These are phyloP conservation scores for Entomortierella lignicola DNA, from an alignment of 192 early-diverging fungal genomes.

Conservation along the genomic window DNA sequence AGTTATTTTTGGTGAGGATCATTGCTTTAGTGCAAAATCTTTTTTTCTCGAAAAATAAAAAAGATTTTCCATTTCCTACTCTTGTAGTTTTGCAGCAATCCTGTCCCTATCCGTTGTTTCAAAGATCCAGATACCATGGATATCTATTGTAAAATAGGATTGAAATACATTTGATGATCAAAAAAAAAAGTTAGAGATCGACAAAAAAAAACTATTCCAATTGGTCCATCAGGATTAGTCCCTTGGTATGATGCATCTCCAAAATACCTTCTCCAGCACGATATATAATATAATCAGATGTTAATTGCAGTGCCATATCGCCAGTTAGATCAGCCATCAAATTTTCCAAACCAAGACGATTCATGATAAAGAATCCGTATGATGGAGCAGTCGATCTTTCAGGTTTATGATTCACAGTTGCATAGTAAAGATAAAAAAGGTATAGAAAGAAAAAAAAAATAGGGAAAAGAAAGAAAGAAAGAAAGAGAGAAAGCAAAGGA, in stretches of 20 bases:
- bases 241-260: too few relatives aligned
- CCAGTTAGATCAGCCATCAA: conserved; percentile 72
- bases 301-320: conserved; percentile 83
- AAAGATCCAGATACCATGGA: conserved; percentile 84
- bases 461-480: not conserved
- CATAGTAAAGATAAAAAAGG: not conserved
- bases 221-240: too few relatives aligned
- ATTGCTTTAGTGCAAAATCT: not conserved
- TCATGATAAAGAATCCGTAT: conserved; percentile 89
- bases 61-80: conserved; percentile 47
- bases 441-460: not conserved
- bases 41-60: not conserved
- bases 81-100: conserved; percentile 60
- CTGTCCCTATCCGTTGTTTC: conserved; percentile 76
- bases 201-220: too few relatives aligned
- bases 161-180: not conserved
- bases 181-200: not conserved
- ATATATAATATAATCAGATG: conserved; percentile 91
- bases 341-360: conserved; percentile 88
- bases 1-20: not conserved
- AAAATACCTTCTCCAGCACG: conserved; percentile 69
- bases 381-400: conserved; percentile 63
- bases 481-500: not conserved
- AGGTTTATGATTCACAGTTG: not conserved
- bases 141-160: conserved; percentile 35